A percentile compares a stretch with the other conserved stretches of the same genome.
phyloP scores from a whole-genome alignment of 768 basidiomycete genomes.

The Boletus rubropictus region DNA sequence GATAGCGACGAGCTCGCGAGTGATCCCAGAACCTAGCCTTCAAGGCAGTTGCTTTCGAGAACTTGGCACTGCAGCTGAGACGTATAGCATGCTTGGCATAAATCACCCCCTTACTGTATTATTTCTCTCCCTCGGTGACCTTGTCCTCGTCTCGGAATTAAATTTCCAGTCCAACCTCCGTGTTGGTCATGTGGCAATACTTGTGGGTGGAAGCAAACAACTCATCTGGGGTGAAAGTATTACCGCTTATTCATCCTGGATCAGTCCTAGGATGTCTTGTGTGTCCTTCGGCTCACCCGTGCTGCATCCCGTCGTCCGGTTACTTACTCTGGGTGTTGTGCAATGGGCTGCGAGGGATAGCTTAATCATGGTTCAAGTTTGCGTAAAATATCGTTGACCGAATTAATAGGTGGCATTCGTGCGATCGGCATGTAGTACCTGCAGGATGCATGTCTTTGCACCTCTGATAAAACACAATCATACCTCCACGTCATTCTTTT shows the following conservation, averaged over 20 bases:
- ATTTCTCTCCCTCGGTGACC: too few relatives aligned
- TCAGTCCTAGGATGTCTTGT: not conserved
- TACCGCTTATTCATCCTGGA: not conserved
- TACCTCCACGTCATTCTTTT: not conserved
- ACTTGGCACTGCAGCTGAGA: too few relatives aligned
- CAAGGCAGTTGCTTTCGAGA: too few relatives aligned
- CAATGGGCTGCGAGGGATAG: not conserved
- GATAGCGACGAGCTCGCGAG: too few relatives aligned
- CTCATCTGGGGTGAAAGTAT: not conserved
- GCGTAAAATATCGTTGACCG: not conserved
- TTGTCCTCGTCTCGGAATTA: too few relatives aligned
- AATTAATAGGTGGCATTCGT: not conserved
- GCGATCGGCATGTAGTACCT: not conserved
- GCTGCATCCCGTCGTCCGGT: not conserved
- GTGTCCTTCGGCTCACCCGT: not conserved
- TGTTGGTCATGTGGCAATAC: not conserved
- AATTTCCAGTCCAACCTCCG: too few relatives aligned
- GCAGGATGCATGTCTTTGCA: not conserved
- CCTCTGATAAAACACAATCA: not conserved
- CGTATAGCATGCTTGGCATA: too few relatives aligned
- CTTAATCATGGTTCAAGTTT: not conserved
- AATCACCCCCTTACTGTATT: too few relatives aligned
- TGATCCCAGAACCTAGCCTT: too few relatives aligned
- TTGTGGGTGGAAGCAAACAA: not conserved
- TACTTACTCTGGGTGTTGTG: not conserved